Percentiles rank a stretch among this genome's conserved stretches.
Evolutionary conservation across 441 rosid genomes (phyloP).

Genomic region (Aleurites moluccanus): DNA sequence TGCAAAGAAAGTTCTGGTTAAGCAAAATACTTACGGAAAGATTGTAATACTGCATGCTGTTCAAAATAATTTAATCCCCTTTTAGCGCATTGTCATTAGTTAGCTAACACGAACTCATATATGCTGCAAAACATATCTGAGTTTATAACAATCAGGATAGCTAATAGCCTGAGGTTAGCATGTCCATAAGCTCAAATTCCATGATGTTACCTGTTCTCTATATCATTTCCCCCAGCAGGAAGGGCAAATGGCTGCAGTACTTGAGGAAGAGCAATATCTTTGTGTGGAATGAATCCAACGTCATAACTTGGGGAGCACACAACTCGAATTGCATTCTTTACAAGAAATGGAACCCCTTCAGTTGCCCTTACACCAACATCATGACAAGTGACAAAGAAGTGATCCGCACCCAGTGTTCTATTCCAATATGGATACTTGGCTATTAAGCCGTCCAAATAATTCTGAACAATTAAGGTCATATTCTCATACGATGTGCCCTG

Average conservation of each 20-base stretch:
- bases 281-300: conserved; percentile 91
- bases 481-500: conserved; percentile 94
- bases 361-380: conserved; percentile 98
- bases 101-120: not conserved
- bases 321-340: conserved; percentile 87
- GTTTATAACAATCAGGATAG: not conserved
- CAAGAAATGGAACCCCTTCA: conserved; percentile 69
- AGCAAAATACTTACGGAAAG: not conserved
- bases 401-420: conserved; percentile 94
- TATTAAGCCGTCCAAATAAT: conserved; percentile 68
- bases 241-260: conserved; percentile 93
- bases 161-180: not conserved
- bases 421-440: conserved; percentile 90
- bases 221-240: conserved; percentile 87
- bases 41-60: not conserved
- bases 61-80: not conserved
- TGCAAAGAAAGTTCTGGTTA: conserved; percentile 41
- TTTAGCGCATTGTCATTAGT: not conserved
- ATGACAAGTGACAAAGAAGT: conserved; percentile 94
- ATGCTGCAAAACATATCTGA: not conserved
- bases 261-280: conserved; percentile 95
- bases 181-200: not conserved
- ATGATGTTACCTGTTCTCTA: conserved; percentile 65
- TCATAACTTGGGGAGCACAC: conserved; percentile 98
- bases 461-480: conserved; percentile 80